Evolutionary conservation across 1,284 basidiomycete genomes (phyloP), one percentile per base, ranked within the genome.

Genomic region (Ceratobasidium sp.): DNA sequence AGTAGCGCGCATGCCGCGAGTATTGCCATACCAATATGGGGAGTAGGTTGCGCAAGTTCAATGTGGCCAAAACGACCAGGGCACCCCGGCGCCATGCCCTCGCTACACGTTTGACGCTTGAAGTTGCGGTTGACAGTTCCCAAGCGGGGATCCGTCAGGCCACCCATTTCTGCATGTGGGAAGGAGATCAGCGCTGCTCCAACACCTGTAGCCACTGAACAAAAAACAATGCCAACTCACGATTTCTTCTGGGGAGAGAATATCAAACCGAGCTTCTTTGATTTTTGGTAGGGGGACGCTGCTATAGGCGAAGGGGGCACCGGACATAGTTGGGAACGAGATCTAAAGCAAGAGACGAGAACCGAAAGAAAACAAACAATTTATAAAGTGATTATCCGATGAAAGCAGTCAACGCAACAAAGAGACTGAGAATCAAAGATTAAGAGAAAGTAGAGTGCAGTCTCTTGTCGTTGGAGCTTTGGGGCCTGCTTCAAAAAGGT

Each of bases 61-160:
- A 99, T 97, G 86, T 99, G 97, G 78, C 97, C 97, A 87, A 99
- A 99, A 86, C 99, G 98, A 77, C 98, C 98, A 44, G 98, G 97
- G 87, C 97, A 97, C 85, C 97, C 96, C 33, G 33, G 33, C 44
- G 95, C 93, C 96, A 97, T 98, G 68, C 97, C 97, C 90, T 98
- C 97, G 83, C 97, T 97, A 86, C 98, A 99, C 39, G 98, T 99
- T 88, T 99, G 97, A 85, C 98, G 99, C 89, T 99, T 99, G 89
- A 98, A 99, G 86, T 99, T 99, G 81, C 98, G 91, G 88, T 99
- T 97, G 85, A 99, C 99, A 66, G 95, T 99, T 67, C 98, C 98
- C 51, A 99, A 96, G 79, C 96, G 92, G 73, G 97, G 96, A 87
- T 99, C 98, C 91, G 98, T 98, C 82, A 99, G 89, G 80, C 98